Evolutionary conservation across 257 asterid species (phyloP).

Genomic region (Penstemon davidsonii): DNA sequence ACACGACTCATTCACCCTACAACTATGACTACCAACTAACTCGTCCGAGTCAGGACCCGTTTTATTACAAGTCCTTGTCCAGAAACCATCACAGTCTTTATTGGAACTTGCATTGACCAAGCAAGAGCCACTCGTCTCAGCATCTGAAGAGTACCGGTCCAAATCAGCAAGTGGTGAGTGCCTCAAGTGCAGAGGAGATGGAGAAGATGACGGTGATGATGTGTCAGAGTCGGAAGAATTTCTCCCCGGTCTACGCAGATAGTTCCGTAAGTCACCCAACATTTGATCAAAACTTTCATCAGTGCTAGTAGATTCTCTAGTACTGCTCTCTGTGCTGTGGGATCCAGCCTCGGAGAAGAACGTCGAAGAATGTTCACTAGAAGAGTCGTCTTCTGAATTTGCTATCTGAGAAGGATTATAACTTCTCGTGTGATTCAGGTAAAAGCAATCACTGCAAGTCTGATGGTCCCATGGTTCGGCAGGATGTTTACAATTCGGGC

Average conservation of each 20-base stretch:
- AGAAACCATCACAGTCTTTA: slow-evolving; percentile 28
- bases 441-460: slow-evolving; percentile 30
- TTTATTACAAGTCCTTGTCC: slow-evolving; percentile 18
- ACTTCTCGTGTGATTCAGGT: slow-evolving; percentile 21
- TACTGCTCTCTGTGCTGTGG: slow-evolving; percentile 65
- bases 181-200: slow-evolving; percentile 49
- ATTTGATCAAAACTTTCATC: slow-evolving; percentile 55
- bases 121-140: slow-evolving; percentile 27
- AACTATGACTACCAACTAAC: slow-evolving; percentile 40
- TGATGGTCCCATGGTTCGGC: slow-evolving; percentile 39
- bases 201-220: slow-evolving; percentile 60
- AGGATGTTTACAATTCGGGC: slow-evolving; percentile 30
- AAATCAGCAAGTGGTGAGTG: slow-evolving; percentile 43
- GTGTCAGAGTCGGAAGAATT: slow-evolving; percentile 64
- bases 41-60: slow-evolving; percentile 36
- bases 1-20: slow-evolving; percentile 42
- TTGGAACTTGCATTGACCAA: slow-evolving; percentile 28
- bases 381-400: slow-evolving; percentile 39
- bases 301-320: slow-evolving; percentile 48
- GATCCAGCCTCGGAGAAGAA: slow-evolving; percentile 69
- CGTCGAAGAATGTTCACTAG: slow-evolving; percentile 59
- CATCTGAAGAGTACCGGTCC: slow-evolving; percentile 40
- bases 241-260: slow-evolving; percentile 39
- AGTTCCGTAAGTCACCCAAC: slow-evolving; percentile 36
- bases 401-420: slow-evolving; percentile 16